Percentiles rank a stretch among this genome's conserved stretches.
These are phyloP conservation scores for Podospora bellae-mahoneyi DNA, from an alignment of 495 filamentous ascomycete genomes.

Conservation along the genomic window DNA sequence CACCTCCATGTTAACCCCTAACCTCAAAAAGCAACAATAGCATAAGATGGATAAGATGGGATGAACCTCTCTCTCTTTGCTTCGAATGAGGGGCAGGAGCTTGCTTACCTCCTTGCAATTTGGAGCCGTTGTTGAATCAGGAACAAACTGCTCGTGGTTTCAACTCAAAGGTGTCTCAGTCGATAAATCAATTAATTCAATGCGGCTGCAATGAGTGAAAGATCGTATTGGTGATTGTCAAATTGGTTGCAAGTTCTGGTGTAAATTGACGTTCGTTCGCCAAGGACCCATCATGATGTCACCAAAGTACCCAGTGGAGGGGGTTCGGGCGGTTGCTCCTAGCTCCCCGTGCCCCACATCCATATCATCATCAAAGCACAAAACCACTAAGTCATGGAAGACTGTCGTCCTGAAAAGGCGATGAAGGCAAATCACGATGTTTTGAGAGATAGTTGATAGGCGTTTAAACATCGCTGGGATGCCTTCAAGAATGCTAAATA, in stretches of 20 bases:
- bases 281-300: constrained; percentile 18
- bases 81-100: neutral
- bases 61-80: too few relatives aligned
- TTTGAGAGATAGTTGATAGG: too few relatives aligned
- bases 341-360: neutral
- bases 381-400: neutral
- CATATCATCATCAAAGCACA: neutral
- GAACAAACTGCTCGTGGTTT: neutral
- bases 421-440: too few relatives aligned
- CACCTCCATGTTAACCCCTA: neutral
- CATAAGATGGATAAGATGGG: neutral
- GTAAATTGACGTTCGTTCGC: neutral
- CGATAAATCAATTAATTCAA: neutral
- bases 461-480: too few relatives aligned
- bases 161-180: neutral
- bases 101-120: neutral
- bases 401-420: too few relatives aligned
- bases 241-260: neutral
- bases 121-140: neutral
- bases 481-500: too few relatives aligned
- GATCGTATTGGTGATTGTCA: neutral
- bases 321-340: neutral
- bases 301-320: neutral
- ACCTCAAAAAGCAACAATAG: neutral
- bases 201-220: neutral